These are phyloP conservation scores for Sutorius australiensis DNA, from an alignment of 768 basidiomycete genomes.

Conservation along the genomic window DNA sequence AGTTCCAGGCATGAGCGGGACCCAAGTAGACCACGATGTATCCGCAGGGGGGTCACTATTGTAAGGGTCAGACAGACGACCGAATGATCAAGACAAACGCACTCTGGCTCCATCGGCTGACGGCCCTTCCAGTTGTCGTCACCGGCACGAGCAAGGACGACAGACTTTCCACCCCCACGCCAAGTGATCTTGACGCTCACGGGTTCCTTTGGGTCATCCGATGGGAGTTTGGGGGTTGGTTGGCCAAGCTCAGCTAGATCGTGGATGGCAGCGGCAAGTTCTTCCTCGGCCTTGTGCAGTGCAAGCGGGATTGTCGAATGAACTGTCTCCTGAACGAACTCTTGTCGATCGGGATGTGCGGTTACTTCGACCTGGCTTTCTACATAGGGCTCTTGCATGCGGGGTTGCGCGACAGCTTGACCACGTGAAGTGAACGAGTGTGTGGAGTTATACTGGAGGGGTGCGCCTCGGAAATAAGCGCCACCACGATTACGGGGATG, in stretches of 20 bases:
- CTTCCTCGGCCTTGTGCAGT: slow-evolving; percentile 37
- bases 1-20: slow-evolving; percentile 77
- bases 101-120: slow-evolving; percentile 62
- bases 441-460: slow-evolving; percentile 41
- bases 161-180: slow-evolving; percentile 60
- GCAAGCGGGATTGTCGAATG: slow-evolving; percentile 60
- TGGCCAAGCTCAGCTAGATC: slow-evolving; percentile 20
- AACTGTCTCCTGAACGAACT: slow-evolving; percentile 56
- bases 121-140: slow-evolving; percentile 76
- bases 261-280: slow-evolving; percentile 15
- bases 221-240: slow-evolving; percentile 14
- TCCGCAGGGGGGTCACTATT: slow-evolving; percentile 32
- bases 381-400: slow-evolving; percentile 47
- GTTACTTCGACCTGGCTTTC: slow-evolving; percentile 32
- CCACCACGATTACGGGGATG: slow-evolving; percentile 31
- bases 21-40: slow-evolving; percentile 35
- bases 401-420: slow-evolving; percentile 34
- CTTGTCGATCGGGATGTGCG: slow-evolving; percentile 28
- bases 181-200: slow-evolving; percentile 55
- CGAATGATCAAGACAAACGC: slow-evolving; percentile 26
- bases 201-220: slow-evolving; percentile 30
- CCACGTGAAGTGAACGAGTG: slow-evolving; percentile 38
- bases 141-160: slow-evolving; percentile 67
- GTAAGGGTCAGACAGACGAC: slow-evolving; percentile 15
- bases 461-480: slow-evolving; percentile 34